These are phyloP conservation scores for Globisporangium cederbergense DNA, from an alignment of 352 stramenopile genomes.

Conservation along the genomic window DNA sequence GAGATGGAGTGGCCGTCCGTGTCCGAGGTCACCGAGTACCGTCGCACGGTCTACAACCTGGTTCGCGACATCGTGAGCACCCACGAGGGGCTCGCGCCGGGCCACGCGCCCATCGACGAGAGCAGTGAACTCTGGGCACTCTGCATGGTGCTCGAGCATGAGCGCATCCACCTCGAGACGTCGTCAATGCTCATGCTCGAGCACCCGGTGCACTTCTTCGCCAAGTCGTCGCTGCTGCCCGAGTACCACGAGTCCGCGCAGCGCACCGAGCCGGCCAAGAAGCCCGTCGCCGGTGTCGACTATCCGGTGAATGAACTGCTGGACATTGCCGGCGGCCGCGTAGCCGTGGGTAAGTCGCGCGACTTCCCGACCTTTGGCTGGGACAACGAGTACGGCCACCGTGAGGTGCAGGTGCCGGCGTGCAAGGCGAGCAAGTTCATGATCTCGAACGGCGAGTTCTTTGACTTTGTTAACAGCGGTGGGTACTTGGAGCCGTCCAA, in stretches of 20 bases:
- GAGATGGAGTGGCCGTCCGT: constrained; percentile 93
- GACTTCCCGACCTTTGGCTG: constrained; percentile 94
- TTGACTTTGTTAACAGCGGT: constrained; percentile 92
- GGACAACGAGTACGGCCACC: constrained; percentile 97
- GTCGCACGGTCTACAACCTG: constrained; percentile 88
- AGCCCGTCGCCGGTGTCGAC: constrained; percentile 73
- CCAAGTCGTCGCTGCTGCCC: constrained; percentile 80
- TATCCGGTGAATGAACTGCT: constrained; percentile 91
- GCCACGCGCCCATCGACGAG: constrained; percentile 77
- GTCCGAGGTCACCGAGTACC: constrained; percentile 90
- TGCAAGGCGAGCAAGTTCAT: constrained; percentile 91
- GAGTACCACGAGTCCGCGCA: constrained; percentile 74
- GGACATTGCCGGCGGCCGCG: constrained; percentile 48
- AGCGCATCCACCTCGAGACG: constrained; percentile 97
- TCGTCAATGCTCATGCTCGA: constrained; percentile 95
- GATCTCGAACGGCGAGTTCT: constrained; percentile 96
- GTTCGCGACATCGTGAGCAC: constrained; percentile 87
- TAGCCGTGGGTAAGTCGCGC: constrained; percentile 89
- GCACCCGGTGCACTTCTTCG: constrained; percentile 88
- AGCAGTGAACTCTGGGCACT: constrained; percentile 90
- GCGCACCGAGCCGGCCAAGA: constrained; percentile 25
- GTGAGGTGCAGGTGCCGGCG: constrained; percentile 78
- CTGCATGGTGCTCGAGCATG: constrained; percentile 95
- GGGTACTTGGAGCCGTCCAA: constrained; percentile 90
- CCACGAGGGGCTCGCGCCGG: constrained; percentile 78